Evolutionary conservation across 345 rosid genomes (phyloP).

Genomic region (Bretschneidera sinensis): DNA sequence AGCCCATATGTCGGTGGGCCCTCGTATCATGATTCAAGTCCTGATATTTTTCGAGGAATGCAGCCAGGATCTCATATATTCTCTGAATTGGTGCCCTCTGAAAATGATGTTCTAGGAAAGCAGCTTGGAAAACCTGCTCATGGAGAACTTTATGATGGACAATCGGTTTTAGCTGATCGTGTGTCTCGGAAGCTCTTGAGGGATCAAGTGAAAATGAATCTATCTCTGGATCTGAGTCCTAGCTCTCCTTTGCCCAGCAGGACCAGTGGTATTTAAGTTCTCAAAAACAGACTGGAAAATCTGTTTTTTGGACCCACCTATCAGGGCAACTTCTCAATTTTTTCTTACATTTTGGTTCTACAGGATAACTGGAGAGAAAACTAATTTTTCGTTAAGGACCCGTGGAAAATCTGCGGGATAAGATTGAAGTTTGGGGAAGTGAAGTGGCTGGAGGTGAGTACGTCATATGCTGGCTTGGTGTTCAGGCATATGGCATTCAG

Average conservation of each 20-base stretch:
- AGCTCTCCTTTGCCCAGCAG: conserved; percentile 33
- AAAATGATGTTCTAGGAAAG: conserved; percentile 33
- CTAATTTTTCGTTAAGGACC: conserved; percentile 20
- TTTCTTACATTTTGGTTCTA: conserved; percentile 13
- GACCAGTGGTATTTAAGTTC: conserved; percentile 25
- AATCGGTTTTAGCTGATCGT: conserved; percentile 48
- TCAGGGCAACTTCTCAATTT: conserved; percentile 15
- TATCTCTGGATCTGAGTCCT: conserved; percentile 44
- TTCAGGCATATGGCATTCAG: conserved; percentile 6
- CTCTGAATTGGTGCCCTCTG: conserved; percentile 33
- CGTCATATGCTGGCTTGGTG: conserved; percentile 6
- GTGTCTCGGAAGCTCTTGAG: conserved; percentile 49
- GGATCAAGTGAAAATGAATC: conserved; percentile 38
- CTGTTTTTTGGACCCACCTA: conserved; percentile 7
- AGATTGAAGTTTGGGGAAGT: conserved; percentile 11
- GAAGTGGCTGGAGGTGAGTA: conserved; percentile 11
- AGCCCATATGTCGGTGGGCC: conserved; percentile 28
- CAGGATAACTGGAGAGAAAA: conserved; percentile 19
- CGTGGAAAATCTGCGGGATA: conserved; percentile 15
- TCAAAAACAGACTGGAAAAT: no score
- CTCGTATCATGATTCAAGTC: conserved; percentile 36
- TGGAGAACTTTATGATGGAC: conserved; percentile 38
- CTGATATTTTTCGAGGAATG: conserved; percentile 42
- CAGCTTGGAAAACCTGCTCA: conserved; percentile 34
- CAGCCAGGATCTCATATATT: conserved; percentile 37